Base-by-base conservation (phyloP, 805 yeast species). In the Suhomyces tanzawaensis region DNA sequence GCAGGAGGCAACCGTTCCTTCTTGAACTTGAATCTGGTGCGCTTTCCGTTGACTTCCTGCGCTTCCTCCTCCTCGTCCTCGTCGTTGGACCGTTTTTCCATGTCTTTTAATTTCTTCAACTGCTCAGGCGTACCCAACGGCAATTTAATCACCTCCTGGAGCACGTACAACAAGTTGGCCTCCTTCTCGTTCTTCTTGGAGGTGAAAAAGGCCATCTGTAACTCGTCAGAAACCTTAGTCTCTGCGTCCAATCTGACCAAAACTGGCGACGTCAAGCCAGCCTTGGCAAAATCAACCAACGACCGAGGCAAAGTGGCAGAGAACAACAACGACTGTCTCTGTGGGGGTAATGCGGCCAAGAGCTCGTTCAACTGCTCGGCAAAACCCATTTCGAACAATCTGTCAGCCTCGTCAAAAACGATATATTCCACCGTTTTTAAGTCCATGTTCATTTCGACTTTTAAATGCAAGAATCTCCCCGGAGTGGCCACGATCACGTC, bases 401-500 rank as follows among this genome's bases (percentile, higher is more conserved):
- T 76, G 71, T 91, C 99, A 24, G 98, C 98, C 69, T 91, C 99
- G 65, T 91, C 99, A 58, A 91, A 91, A 1, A 90, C 95, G 30
- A 90, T 84, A 55, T 85, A 91, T 58, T 93, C 96, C 13, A 93
- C 79, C 2, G 87, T 75, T 47, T 76, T 78, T 61, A 93, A 72
- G 55, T 88, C 95, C 38, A 93, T 69, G 44, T 77, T 77, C 99
- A 93, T 93, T 66, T 93, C 99, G 19, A 91, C 90, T 60, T 91
- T 87, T 57, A 93, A 75, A 74, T 93, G 99, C 64, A 91, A 64
- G 53, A 93, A 93, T 62, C 99, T 77, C 60, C 99, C 99, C 0
- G 99, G 99, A 0, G 99, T 93, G 15, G 98, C 98, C 41, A 93
- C 82, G 27, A 93, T 75, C 24, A 95, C 81, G 67, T 93, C 99